Conservation (phyloP, 164 flowering plant genomes). For the Vitis riparia region DNA sequence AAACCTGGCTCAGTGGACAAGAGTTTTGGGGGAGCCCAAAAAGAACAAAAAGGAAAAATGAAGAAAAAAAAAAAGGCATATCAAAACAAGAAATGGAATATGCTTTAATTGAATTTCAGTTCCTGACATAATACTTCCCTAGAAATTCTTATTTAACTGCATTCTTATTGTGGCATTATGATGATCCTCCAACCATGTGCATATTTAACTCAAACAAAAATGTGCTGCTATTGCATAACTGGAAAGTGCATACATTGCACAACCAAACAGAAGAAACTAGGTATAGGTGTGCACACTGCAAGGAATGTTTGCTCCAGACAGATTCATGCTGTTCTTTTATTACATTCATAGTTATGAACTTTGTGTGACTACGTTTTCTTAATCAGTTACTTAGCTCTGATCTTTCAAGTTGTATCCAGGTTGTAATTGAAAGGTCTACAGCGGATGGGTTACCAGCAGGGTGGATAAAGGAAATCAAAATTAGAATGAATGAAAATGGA, state of each 20-base stretch:
- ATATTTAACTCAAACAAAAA: constrained; percentile 24
- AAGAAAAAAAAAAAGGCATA: too few relatives aligned
- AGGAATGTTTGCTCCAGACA: constrained; percentile 7
- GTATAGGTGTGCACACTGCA: neutral
- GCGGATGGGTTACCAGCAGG: constrained; percentile 28
- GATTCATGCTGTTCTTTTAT: neutral
- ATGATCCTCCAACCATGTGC: constrained; percentile 22
- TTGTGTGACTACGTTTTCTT: neutral
- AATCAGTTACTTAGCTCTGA: neutral
- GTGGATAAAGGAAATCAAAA: constrained; percentile 33
- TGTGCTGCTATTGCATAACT: constrained; percentile 21
- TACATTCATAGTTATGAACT: neutral
- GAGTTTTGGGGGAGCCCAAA: too few relatives aligned
- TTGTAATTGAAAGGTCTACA: constrained; percentile 12
- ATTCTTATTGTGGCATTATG: constrained; percentile 17
- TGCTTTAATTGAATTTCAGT: too few relatives aligned
- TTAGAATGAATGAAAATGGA: constrained; percentile 1
- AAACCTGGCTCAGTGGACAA: too few relatives aligned
- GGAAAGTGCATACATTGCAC: neutral
- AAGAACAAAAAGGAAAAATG: too few relatives aligned
- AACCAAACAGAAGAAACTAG: constrained; percentile 3
- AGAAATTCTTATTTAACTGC: too few relatives aligned
- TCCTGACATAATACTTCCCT: too few relatives aligned
- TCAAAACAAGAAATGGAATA: too few relatives aligned
- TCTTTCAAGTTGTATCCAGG: constrained; percentile 22